phyloP scores from a whole-genome alignment of 108 stramenopile species.

The Nannochloropsis oceanica region DNA sequence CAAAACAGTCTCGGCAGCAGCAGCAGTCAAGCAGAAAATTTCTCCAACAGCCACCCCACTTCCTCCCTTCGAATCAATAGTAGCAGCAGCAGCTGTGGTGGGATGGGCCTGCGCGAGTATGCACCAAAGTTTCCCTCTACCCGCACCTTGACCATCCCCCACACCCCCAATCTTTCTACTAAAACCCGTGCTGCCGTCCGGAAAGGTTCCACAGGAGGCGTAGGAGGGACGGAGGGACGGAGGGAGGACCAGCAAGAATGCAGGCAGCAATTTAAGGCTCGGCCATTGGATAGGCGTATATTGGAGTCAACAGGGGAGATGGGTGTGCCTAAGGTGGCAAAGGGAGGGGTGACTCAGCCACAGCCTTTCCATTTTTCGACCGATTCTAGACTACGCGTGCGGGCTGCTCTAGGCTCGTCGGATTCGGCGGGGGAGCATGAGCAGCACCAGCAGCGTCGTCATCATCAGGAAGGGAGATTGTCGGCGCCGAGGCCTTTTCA shows the following conservation, averaged over 20 bases:
- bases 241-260: not conserved
- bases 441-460: not conserved
- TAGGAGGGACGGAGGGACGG: not conserved
- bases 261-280: not conserved
- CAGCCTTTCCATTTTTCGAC: not conserved
- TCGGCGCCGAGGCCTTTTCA: not conserved
- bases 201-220: not conserved
- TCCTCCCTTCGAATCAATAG: not conserved
- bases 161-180: not conserved
- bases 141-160: not conserved
- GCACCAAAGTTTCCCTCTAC: not conserved
- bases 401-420: not conserved
- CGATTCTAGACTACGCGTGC: not conserved
- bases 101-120: not conserved
- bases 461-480: too few relatives aligned
- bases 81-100: not conserved
- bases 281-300: not conserved
- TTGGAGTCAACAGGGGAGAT: not conserved
- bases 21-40: not conserved
- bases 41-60: not conserved
- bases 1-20: not conserved
- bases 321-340: not conserved
- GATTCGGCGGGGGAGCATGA: not conserved
- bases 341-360: not conserved
- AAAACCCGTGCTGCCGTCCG: not conserved